Base-by-base conservation (phyloP, 2,329 filamentous ascomycete species). In the Chaetomium strumarium region DNA sequence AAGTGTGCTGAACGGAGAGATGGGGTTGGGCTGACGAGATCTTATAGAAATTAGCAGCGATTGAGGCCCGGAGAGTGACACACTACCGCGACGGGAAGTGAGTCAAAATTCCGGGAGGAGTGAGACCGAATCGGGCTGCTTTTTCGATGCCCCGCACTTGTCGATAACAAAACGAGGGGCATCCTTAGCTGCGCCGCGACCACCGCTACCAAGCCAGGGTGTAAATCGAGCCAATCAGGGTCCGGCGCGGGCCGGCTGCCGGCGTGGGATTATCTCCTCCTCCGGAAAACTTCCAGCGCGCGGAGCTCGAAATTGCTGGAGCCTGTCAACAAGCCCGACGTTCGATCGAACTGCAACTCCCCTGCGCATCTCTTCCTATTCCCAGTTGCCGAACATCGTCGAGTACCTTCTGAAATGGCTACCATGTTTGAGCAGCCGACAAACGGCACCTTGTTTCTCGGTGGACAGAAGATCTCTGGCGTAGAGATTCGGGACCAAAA, bases 401-500 rank as follows among this genome's bases (percentile, higher is more conserved):
- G 45, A 55, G 43, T n/a, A 42, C 46, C 7, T 33, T 16, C 46
- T 11, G 33, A 52, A 46, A 99, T 99, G 93, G 85, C 90, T 71
- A 88, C 89, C 68, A 90, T 99, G 73, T 99, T 97, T 68, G 90
- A 96, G 75, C 88, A 93, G 75, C 87, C 90, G 68, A 83, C 91
- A 68, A 95, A 95, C 69, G 93, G 95, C 71, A 96, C 90, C 66
- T 81, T 99, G 65, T 99, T 99, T 77, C 82, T 99, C 59, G 93
- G 93, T 64, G 93, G 93, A 69, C 85, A 90, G 75, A 99, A 99
- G 83, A 95, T 97, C 72, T 96, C 89, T 63, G 93, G 93, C 62
- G 79, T 89, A 65, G 93, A 99, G 74, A 95, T 99, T 70, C 83
- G 93, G 69, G 93, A 99, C 70, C 91, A 97, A 74, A 97, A 96